Evolutionary conservation across 2,329 filamentous ascomycete species (phyloP), one percentile per base, ranked within the genome.

Genomic region (Dothistroma pini): DNA sequence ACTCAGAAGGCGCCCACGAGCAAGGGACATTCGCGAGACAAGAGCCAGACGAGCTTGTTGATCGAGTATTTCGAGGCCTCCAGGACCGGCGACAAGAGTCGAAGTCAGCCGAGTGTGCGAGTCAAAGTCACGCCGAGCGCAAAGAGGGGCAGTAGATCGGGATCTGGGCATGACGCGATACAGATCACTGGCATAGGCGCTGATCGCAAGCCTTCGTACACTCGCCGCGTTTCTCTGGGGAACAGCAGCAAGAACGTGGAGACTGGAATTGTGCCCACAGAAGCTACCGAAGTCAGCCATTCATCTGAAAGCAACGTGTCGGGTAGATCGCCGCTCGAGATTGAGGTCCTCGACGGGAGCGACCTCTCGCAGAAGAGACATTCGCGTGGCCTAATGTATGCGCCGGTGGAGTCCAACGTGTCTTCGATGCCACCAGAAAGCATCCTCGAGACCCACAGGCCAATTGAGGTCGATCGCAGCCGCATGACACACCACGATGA

Each of bases 11-110:
- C 77, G 69, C 69, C 65, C 31, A 53, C 52, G 31, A 63, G 62
- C 59, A 66, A 66, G 48, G 69, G 63, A 82, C 75, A 76, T 81
- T 76, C 74, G 76, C 79, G 72, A 73, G 77, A 72, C 76, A 84
- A 85, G 69, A 96, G 91, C 51, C 92, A 96, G 79, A 96, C 93
- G 41, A 96, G 91, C 59, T 82, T 97, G 67, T 82, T 97, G 70
- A 97, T 97, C 71, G 93, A 97, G 78, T 96, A 96, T 77, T 97
- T 96, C 72, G 93, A 96, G 78, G 90, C 87, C 68, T 86, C 88
- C 65, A 93, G 90, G 75, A 79, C 84, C 59, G 81, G 81, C 69
- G 81, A 77, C 71, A 82, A 78, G 71, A 79, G 81, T 35, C 84
- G 86, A 69, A 88, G 89, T 69, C 87, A 89, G 69, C 92, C 93